These are phyloP conservation scores for Kodamaea lidongshanica DNA, from an alignment of 805 yeast species.

Conservation along the genomic window DNA sequence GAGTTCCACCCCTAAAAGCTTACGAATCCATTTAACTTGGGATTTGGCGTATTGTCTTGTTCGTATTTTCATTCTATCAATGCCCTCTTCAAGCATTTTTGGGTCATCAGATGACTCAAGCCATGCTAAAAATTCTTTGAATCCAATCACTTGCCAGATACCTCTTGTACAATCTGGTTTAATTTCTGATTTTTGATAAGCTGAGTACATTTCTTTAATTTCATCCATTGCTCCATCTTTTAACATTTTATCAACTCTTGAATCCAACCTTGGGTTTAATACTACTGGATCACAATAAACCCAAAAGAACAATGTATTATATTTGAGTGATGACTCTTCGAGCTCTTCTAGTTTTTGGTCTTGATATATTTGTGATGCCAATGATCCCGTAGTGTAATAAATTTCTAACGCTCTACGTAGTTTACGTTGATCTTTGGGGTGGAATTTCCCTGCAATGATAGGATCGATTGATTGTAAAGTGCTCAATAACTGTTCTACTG, in stretches of 20 bases:
- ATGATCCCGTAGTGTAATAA: conserved; percentile 56
- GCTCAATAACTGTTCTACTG: conserved; percentile 44
- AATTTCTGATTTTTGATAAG: conserved; percentile 28
- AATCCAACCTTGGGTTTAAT: conserved; percentile 61
- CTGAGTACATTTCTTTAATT: conserved; percentile 50
- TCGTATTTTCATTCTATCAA: conserved; percentile 71
- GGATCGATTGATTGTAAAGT: conserved; percentile 59
- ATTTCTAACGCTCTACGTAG: conserved; percentile 78
- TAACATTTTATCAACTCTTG: conserved; percentile 81
- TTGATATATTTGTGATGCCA: conserved; percentile 65
- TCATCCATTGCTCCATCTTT: conserved; percentile 63
- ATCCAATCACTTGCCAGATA: conserved; percentile 92
- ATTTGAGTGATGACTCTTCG: conserved; percentile 46
- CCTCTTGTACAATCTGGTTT: conserved; percentile 62
- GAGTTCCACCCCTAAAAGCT: conserved; percentile 58
- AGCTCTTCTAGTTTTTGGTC: conserved; percentile 46
- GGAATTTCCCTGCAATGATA: conserved; percentile 68
- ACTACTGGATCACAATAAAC: conserved; percentile 58
- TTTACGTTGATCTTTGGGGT: conserved; percentile 83
- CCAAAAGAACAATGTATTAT: conserved; percentile 73
- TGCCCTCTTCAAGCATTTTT: conserved; percentile 36
- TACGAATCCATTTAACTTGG: conserved; percentile 88
- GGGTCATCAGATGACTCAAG: conserved; percentile 18
- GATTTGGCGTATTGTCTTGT: conserved; percentile 83
- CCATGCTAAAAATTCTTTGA: conserved; percentile 83